A percentile compares a stretch with the other conserved stretches of the same genome.
phyloP scores from a whole-genome alignment of 2,329 filamentous ascomycete genomes.

The Nothophoma quercina region DNA sequence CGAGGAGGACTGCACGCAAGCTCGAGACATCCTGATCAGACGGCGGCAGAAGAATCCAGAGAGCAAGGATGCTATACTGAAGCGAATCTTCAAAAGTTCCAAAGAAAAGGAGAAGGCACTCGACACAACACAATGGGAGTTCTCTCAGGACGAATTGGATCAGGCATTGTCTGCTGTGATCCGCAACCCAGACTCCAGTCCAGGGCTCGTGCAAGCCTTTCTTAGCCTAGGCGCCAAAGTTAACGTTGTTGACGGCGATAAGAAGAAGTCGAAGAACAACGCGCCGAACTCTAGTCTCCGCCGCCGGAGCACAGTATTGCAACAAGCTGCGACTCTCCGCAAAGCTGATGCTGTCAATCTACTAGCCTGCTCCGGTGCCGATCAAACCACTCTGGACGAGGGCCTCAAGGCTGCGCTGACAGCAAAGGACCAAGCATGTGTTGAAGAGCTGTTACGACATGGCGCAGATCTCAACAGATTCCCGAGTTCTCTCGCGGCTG shows the following conservation, averaged over 20 bases:
- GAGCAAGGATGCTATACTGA: conserved; percentile 42
- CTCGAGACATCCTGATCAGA: conserved; percentile 41
- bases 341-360: conserved; percentile 41
- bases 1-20: conserved; percentile 42
- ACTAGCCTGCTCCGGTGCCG: conserved; percentile 44
- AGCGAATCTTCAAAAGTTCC: conserved; percentile 46
- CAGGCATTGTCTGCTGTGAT: conserved; percentile 44
- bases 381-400: conserved; percentile 46
- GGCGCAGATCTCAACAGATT: conserved; percentile 44
- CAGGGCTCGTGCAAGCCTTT: conserved; percentile 45
- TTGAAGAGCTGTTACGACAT: conserved; percentile 44
- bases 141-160: conserved; percentile 48
- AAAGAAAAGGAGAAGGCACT: conserved; percentile 47
- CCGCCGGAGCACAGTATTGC: conserved; percentile 46
- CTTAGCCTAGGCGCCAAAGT: conserved; percentile 45
- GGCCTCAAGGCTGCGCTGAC: conserved; percentile 43
- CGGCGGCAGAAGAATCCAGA: conserved; percentile 41
- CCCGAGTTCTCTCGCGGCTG: conserved; percentile 41
- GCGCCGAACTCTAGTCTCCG: conserved; percentile 28
- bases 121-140: conserved; percentile 31
- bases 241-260: conserved; percentile 36
- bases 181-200: conserved; percentile 37
- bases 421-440: conserved; percentile 42
- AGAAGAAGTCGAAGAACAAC: conserved; percentile 34
- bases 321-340: conserved; percentile 43